Evolutionary conservation across 176 grass and related monocot genomes (phyloP), one percentile per base, ranked within the genome.

Genomic region (Cymbopogon citratus): DNA sequence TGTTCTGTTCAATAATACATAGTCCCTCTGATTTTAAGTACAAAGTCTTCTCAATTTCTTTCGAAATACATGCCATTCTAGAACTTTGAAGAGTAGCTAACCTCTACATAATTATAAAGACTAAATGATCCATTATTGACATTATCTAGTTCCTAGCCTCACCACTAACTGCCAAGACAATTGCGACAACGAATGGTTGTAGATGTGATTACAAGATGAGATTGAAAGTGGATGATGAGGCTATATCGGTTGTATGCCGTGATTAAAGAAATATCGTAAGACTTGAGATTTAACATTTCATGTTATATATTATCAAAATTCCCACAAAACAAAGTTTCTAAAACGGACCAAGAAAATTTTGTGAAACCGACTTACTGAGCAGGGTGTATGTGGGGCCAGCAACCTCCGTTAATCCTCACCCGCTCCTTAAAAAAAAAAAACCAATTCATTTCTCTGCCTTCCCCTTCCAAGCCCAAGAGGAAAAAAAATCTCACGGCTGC

Each of bases 401-500:
- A 23, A 43, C 19, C 9, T 57, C 65, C n/a, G 71, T 24, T 44
- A 63, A 66, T 84, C 45, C 33, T 34, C 63, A 62, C 41, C 66
- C 66, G 45, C 56, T 57, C 27, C 62, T 71, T 46, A 4, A 5
- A 4, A 3, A 25, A 44, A 33, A 1, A 36, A 34, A 21, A 21
- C 18, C 0, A 54, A 9, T 61, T 18, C 1, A 1, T 25, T 12
- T 25, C 12, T 25, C 56, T 49, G 3, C 40, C 48, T 60, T 12
- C 23, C 11, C 9, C 7, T 31, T 19, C 35, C 14, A 18, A 29
- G 23, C 6, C 0, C 5, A 31, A 33, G 40, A 44, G 52, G 23
- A 77, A 75, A 84, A 84, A 90, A 89, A 85, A 81, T 76, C 82
- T 85, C 28, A 67, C 57, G 48, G 18, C 26, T 11, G 11, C n/a